Conservation (phyloP, 257 asterid species). For the Eustoma russellianum region DNA sequence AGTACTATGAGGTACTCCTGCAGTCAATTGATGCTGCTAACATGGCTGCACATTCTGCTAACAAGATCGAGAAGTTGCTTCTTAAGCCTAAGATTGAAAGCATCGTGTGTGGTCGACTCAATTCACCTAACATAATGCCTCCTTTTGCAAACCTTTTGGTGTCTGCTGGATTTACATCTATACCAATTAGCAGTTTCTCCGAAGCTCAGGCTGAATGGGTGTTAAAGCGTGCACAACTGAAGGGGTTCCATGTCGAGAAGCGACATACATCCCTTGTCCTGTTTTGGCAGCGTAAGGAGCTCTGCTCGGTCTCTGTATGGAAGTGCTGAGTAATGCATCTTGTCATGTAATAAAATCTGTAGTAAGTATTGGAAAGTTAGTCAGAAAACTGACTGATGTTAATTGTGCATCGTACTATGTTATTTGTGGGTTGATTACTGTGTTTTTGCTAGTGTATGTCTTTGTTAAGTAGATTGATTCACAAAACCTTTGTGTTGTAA, state of each 20-base stretch:
- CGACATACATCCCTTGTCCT: slow-evolving; percentile 35
- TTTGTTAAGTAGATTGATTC: no score
- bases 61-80: slow-evolving; percentile 39
- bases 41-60: slow-evolving; percentile 16
- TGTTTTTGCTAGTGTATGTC: no score
- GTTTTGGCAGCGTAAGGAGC: slow-evolving; percentile 40
- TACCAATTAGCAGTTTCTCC: slow-evolving; percentile 29
- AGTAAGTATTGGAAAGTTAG: no score
- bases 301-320: slow-evolving; percentile 40
- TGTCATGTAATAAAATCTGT: no score
- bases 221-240: slow-evolving; percentile 25
- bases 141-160: slow-evolving; percentile 32
- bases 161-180: slow-evolving; percentile 34
- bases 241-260: slow-evolving; percentile 43
- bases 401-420: no score
- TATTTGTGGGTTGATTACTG: no score
- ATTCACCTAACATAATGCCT: slow-evolving; percentile 25
- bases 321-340: slow-evolving; percentile 23
- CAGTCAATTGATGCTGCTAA: slow-evolving; percentile 38
- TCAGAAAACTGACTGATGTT: no score
- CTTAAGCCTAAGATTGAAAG: slow-evolving; percentile 43
- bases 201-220: slow-evolving; percentile 48
- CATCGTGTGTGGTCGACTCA: slow-evolving; percentile 32
- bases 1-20: slow-evolving; percentile 36
- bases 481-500: no score